These are phyloP conservation scores for Naegleria lovaniensis DNA, from an alignment of 208 protist species.

Conservation along the genomic window DNA sequence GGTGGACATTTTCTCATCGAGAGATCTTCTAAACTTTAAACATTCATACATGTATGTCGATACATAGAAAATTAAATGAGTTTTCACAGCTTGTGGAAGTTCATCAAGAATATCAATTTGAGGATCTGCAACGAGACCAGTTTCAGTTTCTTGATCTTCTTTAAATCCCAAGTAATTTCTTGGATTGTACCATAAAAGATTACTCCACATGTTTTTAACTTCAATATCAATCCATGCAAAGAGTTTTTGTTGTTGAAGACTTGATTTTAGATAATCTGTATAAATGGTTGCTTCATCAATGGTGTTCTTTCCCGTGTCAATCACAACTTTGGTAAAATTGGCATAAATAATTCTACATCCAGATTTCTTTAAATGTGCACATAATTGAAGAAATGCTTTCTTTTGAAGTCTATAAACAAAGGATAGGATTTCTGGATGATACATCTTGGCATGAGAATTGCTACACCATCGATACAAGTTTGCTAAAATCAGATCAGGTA, in stretches of 20 bases:
- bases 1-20: not conserved
- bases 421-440: not conserved
- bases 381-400: slow-evolving; percentile 6
- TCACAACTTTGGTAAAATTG: not conserved
- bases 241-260: slow-evolving; percentile 6
- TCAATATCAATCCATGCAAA: slow-evolving; percentile 1
- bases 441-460: not conserved
- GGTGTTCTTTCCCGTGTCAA: not conserved
- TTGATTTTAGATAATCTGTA: not conserved
- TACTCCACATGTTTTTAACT: not conserved
- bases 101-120: not conserved
- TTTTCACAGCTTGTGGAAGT: not conserved
- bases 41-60: not conserved
- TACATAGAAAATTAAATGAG: not conserved
- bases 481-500: not conserved
- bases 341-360: slow-evolving; percentile 25
- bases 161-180: not conserved
- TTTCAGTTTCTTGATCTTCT: not conserved
- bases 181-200: not conserved
- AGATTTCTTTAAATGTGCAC: slow-evolving; percentile 15
- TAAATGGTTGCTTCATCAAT: not conserved
- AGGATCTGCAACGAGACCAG: not conserved
- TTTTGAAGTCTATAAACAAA: not conserved
- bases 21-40: not conserved
- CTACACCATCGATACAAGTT: slow-evolving; percentile 21